A percentile compares a stretch with the other conserved stretches of the same genome.
Evolutionary conservation across 2,329 filamentous ascomycete genomes (phyloP).

Genomic region (Alternaria gaisen): DNA sequence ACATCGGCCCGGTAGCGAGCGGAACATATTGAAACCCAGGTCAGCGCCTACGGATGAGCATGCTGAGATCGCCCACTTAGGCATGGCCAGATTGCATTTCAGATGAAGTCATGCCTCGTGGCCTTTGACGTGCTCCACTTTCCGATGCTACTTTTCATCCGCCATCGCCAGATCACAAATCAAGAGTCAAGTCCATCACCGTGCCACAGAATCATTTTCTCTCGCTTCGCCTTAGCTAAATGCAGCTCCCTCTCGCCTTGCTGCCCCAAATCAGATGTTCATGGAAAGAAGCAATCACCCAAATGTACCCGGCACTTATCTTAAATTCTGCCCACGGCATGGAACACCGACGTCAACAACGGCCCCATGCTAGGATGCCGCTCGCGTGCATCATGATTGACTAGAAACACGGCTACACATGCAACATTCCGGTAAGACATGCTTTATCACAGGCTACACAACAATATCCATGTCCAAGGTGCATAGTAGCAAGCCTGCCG

Average conservation of each 20-base stretch:
- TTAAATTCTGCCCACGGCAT: slow-evolving; percentile 18
- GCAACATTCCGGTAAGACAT: slow-evolving; percentile 28
- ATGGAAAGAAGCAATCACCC: slow-evolving; percentile 18
- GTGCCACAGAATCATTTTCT: slow-evolving; percentile 8
- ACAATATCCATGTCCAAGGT: slow-evolving; percentile 20
- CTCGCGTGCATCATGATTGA: slow-evolving; percentile 24
- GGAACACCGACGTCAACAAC: slow-evolving; percentile 22
- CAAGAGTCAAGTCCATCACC: slow-evolving; percentile 17
- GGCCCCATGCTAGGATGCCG: slow-evolving; percentile 10
- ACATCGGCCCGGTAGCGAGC: slow-evolving; percentile 40
- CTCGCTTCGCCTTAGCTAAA: slow-evolving; percentile 14
- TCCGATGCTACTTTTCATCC: slow-evolving; percentile 1
- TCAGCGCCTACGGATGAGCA: slow-evolving; percentile 23
- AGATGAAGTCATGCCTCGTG: slow-evolving; percentile 35
- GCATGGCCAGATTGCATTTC: slow-evolving; percentile 25
- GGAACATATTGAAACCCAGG: slow-evolving; percentile 27
- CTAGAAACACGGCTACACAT: slow-evolving; percentile 28
- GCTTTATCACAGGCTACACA: slow-evolving; percentile 23
- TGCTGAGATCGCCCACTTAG: slow-evolving; percentile 33
- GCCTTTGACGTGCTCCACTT: slow-evolving; percentile 22
- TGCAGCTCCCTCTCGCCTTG: slow-evolving; percentile 12
- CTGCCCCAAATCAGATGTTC: slow-evolving; percentile 26
- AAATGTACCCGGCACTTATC: slow-evolving; percentile 23
- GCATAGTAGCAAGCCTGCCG: slow-evolving; percentile 20
- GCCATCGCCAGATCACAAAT: slow-evolving; percentile 26